A percentile compares a stretch with the other conserved stretches of the same genome.
Conservation (phyloP, 345 rosid genomes). For the Mallotus nudiflorus region DNA sequence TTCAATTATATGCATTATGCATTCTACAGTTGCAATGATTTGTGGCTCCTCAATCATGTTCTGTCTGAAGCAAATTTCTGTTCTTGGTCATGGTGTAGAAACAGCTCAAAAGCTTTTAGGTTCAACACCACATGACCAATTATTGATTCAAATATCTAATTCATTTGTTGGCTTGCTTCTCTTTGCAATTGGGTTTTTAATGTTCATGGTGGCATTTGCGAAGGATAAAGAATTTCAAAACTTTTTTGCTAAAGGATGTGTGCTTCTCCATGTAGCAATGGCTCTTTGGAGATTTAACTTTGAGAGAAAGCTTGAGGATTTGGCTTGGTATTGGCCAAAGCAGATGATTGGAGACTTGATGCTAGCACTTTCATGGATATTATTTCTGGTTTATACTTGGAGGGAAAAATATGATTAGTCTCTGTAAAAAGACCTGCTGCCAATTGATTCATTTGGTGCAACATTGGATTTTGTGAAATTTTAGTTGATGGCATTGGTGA, state of each 20-base stretch:
- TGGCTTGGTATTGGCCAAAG: slow-evolving; percentile 49
- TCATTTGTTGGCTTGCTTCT: slow-evolving; percentile 49
- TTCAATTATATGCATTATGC: slow-evolving; percentile 40
- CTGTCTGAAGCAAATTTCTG: slow-evolving; percentile 35
- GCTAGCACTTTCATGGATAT: slow-evolving; percentile 46
- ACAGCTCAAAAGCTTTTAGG: slow-evolving; percentile 38
- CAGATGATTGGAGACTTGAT: slow-evolving; percentile 40
- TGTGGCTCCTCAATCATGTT: slow-evolving; percentile 44
- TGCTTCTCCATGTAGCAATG: slow-evolving; percentile 36
- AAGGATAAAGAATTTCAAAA: slow-evolving; percentile 35
- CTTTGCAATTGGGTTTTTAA: slow-evolving; percentile 31
- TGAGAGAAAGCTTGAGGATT: slow-evolving; percentile 45
- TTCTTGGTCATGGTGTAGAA: slow-evolving; percentile 37
- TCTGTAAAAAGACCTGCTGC: neutral
- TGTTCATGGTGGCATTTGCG: slow-evolving; percentile 47
- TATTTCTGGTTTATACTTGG: slow-evolving; percentile 38
- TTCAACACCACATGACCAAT: slow-evolving; percentile 43
- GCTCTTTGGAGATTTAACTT: slow-evolving; percentile 45
- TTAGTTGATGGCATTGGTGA: neutral
- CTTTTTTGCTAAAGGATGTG: slow-evolving; percentile 47
- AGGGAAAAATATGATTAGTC: slow-evolving; percentile 41
- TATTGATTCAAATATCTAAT: slow-evolving; percentile 41
- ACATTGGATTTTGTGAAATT: neutral
- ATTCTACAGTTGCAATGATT: slow-evolving; percentile 32
- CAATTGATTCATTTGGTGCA: neutral